Percentiles rank a stretch among this genome's conserved stretches.
Evolutionary conservation across 2,329 filamentous ascomycete species (phyloP).

Genomic region (Xylariales sp.): DNA sequence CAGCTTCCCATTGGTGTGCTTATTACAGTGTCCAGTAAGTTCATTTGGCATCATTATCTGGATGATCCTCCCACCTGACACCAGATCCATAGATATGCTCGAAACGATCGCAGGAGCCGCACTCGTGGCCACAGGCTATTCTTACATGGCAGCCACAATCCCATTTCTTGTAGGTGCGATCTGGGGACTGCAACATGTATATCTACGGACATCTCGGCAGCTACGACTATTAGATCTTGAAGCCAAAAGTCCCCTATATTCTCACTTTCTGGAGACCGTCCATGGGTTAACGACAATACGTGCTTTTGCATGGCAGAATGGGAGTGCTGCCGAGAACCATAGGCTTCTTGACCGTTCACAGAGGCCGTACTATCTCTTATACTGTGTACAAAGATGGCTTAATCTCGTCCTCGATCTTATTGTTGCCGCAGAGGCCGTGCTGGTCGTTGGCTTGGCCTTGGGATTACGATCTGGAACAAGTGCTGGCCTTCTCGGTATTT

Average conservation of each 20-base stretch:
- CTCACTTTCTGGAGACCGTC: slow-evolving; percentile 19
- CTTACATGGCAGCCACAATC: slow-evolving; percentile 15
- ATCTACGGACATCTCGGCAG: slow-evolving; percentile 41
- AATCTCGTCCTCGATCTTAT: slow-evolving; percentile 12
- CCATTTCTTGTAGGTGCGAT: slow-evolving; percentile 17
- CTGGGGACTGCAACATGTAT: slow-evolving; percentile 27
- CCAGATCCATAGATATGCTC: not conserved
- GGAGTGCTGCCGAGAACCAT: not conserved
- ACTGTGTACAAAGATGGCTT: slow-evolving; percentile 14
- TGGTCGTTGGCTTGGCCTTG: slow-evolving; percentile 14
- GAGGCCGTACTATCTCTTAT: slow-evolving; percentile 11
- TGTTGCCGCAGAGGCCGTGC: slow-evolving; percentile 9
- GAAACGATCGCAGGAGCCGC: not conserved
- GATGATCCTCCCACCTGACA: not conserved
- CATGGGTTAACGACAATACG: slow-evolving; percentile 13
- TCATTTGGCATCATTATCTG: too few species aligned
- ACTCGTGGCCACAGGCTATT: not conserved
- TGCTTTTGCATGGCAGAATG: slow-evolving; percentile 12
- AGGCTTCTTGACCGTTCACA: slow-evolving; percentile 9
- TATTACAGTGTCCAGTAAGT: not conserved
- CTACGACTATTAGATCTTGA: slow-evolving; percentile 41
- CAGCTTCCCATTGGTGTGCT: not conserved
- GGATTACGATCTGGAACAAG: not conserved
- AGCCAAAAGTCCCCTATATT: slow-evolving; percentile 35
- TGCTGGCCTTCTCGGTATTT: not conserved